Evolutionary conservation across 495 filamentous ascomycete species (phyloP), one percentile per base, ranked within the genome.

Genomic region (Sphaerosporella brunnea): DNA sequence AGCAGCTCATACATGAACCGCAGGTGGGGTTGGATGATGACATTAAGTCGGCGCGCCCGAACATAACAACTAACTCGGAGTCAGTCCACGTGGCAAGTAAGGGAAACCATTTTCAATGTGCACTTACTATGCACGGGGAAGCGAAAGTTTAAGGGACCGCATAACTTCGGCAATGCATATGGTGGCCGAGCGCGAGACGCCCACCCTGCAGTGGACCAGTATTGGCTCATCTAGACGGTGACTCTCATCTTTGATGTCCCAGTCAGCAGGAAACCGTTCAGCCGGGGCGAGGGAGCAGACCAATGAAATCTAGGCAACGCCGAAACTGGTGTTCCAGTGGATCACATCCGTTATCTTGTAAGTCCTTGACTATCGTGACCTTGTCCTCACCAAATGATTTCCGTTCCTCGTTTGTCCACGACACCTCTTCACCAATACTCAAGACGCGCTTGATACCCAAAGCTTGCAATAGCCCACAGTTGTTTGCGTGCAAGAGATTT

Each of bases 161-260:
- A 97, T 97, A 18, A 96, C 88, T 64, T 95, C 87, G 25, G 90
- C 90, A 57, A 97, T 96, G 65, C 90, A 96, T 60, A 97, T 94
- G 5, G 90, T 97, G 18, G 90, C 90, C 40, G 82, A 88, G 49
- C 90, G 72, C 16, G 86, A 94, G 49, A 97, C 90, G 39, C 90
- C 90, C 36, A 97, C 90, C 10, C 92, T 79, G 62, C 90, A 97
- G 63, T 97, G 90, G 21, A 97, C 90, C 37, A 97, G 69, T 1
- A 90, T 94, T n/a, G 88, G 85, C 3, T 73, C 79, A 18, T 75
- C 74, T 35, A 82, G 78, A 34, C 59, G 59, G 55, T 79, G 81
- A 30, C 88, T 85, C 56, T 77, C 72, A 23, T 80, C 87, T 93
- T 47, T 44, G 2, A 36, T 30, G n/a, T n/a, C n/a, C n/a, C 39